phyloP scores from a whole-genome alignment of 176 grass and related monocot species.

The Oryza rufipogon region DNA sequence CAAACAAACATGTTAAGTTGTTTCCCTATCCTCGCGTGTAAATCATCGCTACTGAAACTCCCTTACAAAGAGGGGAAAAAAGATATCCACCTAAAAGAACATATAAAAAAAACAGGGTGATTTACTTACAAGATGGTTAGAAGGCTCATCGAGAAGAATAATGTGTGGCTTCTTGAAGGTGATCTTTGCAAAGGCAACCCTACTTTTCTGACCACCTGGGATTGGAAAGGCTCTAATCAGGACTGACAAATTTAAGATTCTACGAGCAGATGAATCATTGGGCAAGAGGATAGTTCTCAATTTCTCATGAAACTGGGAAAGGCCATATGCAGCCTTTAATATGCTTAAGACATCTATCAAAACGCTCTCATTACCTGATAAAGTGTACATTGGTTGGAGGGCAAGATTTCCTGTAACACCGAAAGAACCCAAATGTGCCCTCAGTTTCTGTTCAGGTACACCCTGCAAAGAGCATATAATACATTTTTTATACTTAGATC shows the following conservation, averaged over 20 bases:
- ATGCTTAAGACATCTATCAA: background rate
- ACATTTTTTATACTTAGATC: background rate
- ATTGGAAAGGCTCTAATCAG: conserved; percentile 1
- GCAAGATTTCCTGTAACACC: conserved; percentile 91
- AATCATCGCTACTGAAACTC: background rate
- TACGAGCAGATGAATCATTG: background rate
- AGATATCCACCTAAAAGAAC: background rate
- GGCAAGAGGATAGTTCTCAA: background rate
- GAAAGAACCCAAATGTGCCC: conserved; percentile 86
- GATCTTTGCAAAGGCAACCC: conserved; percentile 94
- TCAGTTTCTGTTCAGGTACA: conserved; percentile 95
- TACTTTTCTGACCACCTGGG: conserved; percentile 96
- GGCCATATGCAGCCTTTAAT: background rate
- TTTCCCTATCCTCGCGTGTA: background rate
- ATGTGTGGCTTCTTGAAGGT: conserved; percentile 99
- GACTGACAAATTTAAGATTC: conserved; percentile 24
- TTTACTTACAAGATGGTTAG: conserved; percentile 92
- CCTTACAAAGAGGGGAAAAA: background rate
- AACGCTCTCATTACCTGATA: conserved; percentile 63
- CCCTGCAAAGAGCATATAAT: conserved; percentile 59
- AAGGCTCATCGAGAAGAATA: conserved; percentile 94
- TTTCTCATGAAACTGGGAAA: background rate
- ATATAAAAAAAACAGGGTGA: background rate
- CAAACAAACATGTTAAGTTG: background rate
- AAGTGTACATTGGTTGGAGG: conserved; percentile 93